phyloP scores from a whole-genome alignment of 257 asterid genomes.

The Solanum medicagineum region DNA sequence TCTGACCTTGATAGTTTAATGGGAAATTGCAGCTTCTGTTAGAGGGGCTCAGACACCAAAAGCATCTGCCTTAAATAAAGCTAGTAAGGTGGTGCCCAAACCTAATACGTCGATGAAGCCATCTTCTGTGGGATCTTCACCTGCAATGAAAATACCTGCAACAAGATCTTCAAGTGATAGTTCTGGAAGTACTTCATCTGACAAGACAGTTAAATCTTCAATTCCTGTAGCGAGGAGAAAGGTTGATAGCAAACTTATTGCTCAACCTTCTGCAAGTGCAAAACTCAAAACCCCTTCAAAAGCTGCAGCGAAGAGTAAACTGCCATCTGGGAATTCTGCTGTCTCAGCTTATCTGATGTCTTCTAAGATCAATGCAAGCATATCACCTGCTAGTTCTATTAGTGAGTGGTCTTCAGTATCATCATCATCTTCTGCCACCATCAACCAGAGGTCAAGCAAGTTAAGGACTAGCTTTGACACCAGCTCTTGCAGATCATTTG shows the following conservation, averaged over 20 bases:
- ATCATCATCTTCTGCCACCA: conserved; percentile 55
- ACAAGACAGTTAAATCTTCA: conserved; percentile 27
- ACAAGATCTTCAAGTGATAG: conserved; percentile 51
- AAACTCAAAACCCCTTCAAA: conserved; percentile 41
- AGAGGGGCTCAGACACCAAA: conserved; percentile 50
- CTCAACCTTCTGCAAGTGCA: conserved; percentile 32
- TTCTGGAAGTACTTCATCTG: conserved; percentile 39
- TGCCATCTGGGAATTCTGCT: conserved; percentile 27
- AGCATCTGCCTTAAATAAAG: conserved; percentile 24
- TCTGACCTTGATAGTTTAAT: not conserved
- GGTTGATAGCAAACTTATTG: conserved; percentile 22
- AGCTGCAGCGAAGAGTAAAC: conserved; percentile 30
- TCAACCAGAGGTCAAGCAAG: conserved; percentile 30
- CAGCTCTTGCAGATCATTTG: conserved; percentile 44
- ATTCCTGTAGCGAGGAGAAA: conserved; percentile 39
- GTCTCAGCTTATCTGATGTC: conserved; percentile 43
- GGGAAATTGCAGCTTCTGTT: conserved; percentile 25
- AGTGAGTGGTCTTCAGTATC: conserved; percentile 95
- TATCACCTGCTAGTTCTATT: conserved; percentile 88
- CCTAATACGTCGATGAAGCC: conserved; percentile 34
- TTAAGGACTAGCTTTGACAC: conserved; percentile 55
- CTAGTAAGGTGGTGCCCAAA: conserved; percentile 43
- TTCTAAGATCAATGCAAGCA: conserved; percentile 42
- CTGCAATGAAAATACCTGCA: conserved; percentile 30
- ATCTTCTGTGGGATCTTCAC: conserved; percentile 32